A percentile compares a stretch with the other conserved stretches of the same genome.
phyloP scores from a whole-genome alignment of 2,329 filamentous ascomycete species.

The Allantophomopsis lycopodina region DNA sequence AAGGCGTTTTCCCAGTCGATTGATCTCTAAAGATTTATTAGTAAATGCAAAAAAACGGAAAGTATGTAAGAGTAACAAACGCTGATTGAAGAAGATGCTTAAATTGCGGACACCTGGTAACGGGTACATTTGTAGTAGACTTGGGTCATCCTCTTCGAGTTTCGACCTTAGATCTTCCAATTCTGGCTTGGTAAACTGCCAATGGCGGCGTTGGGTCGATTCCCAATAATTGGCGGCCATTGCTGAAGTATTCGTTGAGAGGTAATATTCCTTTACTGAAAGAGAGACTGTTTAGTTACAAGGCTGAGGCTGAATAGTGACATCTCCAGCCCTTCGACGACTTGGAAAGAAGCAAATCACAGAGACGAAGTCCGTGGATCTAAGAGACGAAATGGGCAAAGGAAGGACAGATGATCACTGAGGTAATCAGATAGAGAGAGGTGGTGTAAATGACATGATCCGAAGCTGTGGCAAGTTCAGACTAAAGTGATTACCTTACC shows the following conservation, averaged over 20 bases:
- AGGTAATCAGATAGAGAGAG: no score
- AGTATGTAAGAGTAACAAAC: slow-evolving; percentile 31
- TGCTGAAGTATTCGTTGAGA: background rate
- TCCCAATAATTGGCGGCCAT: slow-evolving; percentile 98
- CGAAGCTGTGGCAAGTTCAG: no score
- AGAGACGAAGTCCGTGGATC: no score
- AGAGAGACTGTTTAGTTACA: no score
- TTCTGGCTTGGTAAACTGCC: slow-evolving; percentile 79
- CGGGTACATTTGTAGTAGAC: slow-evolving; percentile 64
- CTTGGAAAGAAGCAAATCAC: no score
- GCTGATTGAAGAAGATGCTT: slow-evolving; percentile 84
- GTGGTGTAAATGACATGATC: no score
- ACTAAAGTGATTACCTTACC: no score
- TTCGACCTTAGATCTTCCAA: slow-evolving; percentile 62
- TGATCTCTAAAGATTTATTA: slow-evolving; percentile 45
- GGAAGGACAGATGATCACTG: no score
- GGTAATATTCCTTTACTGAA: no score
- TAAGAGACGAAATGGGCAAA: no score
- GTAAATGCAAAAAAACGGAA: background rate
- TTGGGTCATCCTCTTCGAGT: slow-evolving; percentile 64
- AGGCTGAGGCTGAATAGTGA: no score
- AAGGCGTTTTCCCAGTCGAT: slow-evolving; percentile 72
- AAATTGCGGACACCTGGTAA: slow-evolving; percentile 71
- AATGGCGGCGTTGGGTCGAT: slow-evolving; percentile 79
- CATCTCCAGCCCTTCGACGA: no score